Evolutionary conservation across 345 rosid genomes (phyloP).

Genomic region (Moricandia moricandioides): DNA sequence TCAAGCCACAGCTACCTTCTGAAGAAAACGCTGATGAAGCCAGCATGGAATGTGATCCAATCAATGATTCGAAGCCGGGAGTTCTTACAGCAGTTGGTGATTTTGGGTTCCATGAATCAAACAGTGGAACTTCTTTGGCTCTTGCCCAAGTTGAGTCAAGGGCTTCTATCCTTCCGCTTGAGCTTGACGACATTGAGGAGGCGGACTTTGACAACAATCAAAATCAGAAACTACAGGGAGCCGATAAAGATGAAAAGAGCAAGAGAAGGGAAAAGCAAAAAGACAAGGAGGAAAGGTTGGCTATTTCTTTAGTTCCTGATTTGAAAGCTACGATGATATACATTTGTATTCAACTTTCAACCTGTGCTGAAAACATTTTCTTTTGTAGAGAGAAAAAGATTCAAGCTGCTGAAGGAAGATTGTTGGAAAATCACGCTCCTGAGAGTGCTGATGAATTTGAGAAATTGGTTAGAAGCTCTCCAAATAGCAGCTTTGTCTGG

Average conservation of each 20-base stretch:
- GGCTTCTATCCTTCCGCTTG: constrained; percentile 79
- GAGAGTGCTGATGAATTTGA: constrained; percentile 87
- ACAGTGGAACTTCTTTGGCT: constrained; percentile 41
- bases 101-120: constrained; percentile 34
- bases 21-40: constrained; percentile 47
- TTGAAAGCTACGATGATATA: background rate
- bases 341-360: background rate
- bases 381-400: constrained; percentile 73
- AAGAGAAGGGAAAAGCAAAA: constrained; percentile 54
- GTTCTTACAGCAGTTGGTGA: constrained; percentile 27
- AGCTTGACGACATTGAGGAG: constrained; percentile 74
- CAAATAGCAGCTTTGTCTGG: constrained; percentile 93
- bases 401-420: constrained; percentile 87
- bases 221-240: constrained; percentile 39
- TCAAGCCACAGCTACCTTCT: constrained; percentile 27
- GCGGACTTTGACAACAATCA: constrained; percentile 39
- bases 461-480: constrained; percentile 85
- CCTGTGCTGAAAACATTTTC: constrained; percentile 15
- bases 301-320: constrained; percentile 12
- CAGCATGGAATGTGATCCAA: constrained; percentile 39
- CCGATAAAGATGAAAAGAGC: constrained; percentile 46
- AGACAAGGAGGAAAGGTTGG: constrained; percentile 75
- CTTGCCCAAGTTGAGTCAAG: constrained; percentile 70
- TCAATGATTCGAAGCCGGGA: constrained; percentile 26
- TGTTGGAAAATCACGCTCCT: constrained; percentile 76